Conservation (phyloP, 2,329 filamentous ascomycete species). For the Trichoderma sp. region DNA sequence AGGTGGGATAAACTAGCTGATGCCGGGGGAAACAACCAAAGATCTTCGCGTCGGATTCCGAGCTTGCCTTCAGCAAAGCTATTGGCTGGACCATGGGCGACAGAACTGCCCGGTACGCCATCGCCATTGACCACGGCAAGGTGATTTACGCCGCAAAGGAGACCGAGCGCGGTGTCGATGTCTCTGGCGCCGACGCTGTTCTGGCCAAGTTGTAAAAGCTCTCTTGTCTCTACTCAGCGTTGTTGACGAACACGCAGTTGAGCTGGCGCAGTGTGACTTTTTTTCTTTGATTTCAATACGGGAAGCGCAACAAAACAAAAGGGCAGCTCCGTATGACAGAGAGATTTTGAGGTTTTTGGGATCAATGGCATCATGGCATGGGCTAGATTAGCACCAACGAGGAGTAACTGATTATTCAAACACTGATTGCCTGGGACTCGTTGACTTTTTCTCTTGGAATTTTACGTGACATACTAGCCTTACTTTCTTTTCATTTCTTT, state of each 20-base stretch:
- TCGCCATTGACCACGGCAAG: conserved; percentile 82
- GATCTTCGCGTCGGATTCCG: conserved; percentile 75
- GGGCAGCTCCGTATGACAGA: neutral
- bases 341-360: neutral
- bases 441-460: neutral
- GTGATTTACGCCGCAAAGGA: conserved; percentile 79
- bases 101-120: conserved; percentile 75
- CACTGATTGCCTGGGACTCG: neutral
- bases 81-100: conserved; percentile 77
- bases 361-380: neutral
- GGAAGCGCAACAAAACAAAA: neutral
- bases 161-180: conserved; percentile 49
- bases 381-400: neutral
- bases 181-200: conserved; percentile 56
- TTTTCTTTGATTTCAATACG: neutral
- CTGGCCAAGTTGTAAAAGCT: conserved; percentile 52
- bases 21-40: conserved; percentile 29
- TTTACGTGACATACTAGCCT: neutral
- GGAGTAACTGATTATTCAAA: neutral
- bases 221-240: neutral
- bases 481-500: neutral
- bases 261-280: neutral
- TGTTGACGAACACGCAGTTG: neutral
- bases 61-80: conserved; percentile 71
- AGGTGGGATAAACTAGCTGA: conserved; percentile 10